phyloP scores from a whole-genome alignment of 192 early-diverging fungal genomes.

The Haplosporangium gracile region DNA sequence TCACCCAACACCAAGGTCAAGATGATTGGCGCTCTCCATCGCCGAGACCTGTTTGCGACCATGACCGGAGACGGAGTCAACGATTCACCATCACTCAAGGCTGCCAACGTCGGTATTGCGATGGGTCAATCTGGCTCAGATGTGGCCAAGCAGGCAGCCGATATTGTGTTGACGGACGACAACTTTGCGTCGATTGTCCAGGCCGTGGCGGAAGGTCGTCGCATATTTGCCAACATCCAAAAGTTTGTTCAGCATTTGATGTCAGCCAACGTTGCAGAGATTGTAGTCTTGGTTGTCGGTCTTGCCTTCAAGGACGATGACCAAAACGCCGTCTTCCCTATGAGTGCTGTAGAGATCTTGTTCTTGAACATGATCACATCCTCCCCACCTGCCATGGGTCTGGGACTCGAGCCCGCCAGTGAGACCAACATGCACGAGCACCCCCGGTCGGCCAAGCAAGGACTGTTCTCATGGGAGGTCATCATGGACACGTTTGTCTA shows the following conservation, averaged over 20 bases:
- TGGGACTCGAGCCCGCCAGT: slow-evolving; percentile 77
- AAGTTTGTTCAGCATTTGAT: slow-evolving; percentile 81
- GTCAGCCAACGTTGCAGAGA: slow-evolving; percentile 77
- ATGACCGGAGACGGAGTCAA: slow-evolving; percentile 94
- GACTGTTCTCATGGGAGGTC: slow-evolving; percentile 74
- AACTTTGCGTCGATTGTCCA: slow-evolving; percentile 87
- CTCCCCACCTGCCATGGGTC: slow-evolving; percentile 82
- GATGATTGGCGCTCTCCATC: slow-evolving; percentile 92
- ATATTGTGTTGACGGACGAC: slow-evolving; percentile 89
- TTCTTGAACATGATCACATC: slow-evolving; percentile 84
- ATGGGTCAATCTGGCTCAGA: slow-evolving; percentile 94
- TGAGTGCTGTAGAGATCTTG: slow-evolving; percentile 83
- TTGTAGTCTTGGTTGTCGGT: slow-evolving; percentile 78
- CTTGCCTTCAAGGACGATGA: slow-evolving; percentile 73
- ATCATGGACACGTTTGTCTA: slow-evolving; percentile 76
- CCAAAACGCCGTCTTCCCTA: slow-evolving; percentile 74
- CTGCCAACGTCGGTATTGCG: slow-evolving; percentile 80
- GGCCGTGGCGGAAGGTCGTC: slow-evolving; percentile 82
- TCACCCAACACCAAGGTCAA: slow-evolving; percentile 95
- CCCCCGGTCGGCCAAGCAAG: slow-evolving; percentile 67
- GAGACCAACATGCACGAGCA: slow-evolving; percentile 77
- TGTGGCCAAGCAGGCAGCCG: slow-evolving; percentile 91
- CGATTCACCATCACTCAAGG: slow-evolving; percentile 80
- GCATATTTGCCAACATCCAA: slow-evolving; percentile 83
- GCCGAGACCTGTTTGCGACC: slow-evolving; percentile 73